phyloP scores from a whole-genome alignment of 805 yeast genomes.

The Kodamaea hsintzibuensis region DNA sequence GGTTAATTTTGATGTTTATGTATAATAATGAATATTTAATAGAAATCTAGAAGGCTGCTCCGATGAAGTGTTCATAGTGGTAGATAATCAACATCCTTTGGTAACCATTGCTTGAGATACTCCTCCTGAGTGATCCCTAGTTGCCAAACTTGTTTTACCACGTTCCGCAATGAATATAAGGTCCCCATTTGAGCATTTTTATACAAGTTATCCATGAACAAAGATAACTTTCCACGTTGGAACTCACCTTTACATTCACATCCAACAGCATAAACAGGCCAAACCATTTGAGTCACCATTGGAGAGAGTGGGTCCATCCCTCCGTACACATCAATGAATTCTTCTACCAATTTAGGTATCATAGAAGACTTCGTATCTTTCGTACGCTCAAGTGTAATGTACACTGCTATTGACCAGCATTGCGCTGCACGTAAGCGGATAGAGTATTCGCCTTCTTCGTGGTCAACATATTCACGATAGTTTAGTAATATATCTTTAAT shows the following conservation, averaged over 20 bases:
- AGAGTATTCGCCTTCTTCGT: slow-evolving; percentile 31
- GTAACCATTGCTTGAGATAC: slow-evolving; percentile 49
- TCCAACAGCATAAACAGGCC: slow-evolving; percentile 57
- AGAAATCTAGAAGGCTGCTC: not conserved
- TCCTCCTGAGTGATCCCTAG: slow-evolving; percentile 44
- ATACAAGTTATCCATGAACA: slow-evolving; percentile 44
- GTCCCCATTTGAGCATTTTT: slow-evolving; percentile 57
- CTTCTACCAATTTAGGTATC: slow-evolving; percentile 38
- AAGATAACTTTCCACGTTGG: slow-evolving; percentile 30
- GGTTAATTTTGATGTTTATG: slow-evolving; percentile 7
- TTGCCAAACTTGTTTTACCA: slow-evolving; percentile 50
- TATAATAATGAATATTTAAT: slow-evolving; percentile 6
- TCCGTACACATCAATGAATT: slow-evolving; percentile 49
- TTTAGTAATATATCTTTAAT: slow-evolving; percentile 37
- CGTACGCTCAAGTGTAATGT: slow-evolving; percentile 25
- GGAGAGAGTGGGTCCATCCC: slow-evolving; percentile 49
- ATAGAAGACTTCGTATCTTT: slow-evolving; percentile 26
- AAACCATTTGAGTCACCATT: slow-evolving; percentile 59
- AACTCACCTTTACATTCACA: slow-evolving; percentile 39
- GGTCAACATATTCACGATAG: slow-evolving; percentile 48
- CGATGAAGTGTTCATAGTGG: not conserved
- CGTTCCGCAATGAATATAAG: slow-evolving; percentile 40
- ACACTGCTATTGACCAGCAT: slow-evolving; percentile 53
- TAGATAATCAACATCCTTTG: slow-evolving; percentile 49
- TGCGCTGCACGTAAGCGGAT: slow-evolving; percentile 53